These are phyloP conservation scores for Madurella mycetomatis DNA, from an alignment of 2,329 filamentous ascomycete species.

Conservation along the genomic window DNA sequence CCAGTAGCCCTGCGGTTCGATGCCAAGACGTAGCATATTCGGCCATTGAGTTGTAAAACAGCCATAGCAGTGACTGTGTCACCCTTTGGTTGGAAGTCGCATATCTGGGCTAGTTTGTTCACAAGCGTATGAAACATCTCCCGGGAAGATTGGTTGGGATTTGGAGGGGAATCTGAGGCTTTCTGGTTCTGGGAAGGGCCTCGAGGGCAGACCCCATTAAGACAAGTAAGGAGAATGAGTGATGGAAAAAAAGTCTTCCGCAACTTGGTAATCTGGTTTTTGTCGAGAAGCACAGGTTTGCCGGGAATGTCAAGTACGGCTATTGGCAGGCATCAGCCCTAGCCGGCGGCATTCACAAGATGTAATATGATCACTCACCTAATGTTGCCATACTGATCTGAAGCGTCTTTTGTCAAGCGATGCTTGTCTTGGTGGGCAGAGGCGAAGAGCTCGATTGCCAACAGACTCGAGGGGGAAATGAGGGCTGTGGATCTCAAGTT, in stretches of 20 bases:
- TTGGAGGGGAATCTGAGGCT: constrained; percentile 7
- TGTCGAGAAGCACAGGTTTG: background rate
- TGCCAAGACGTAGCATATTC: constrained; percentile 10
- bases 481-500: no score
- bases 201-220: constrained; percentile 5
- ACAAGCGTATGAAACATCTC: constrained; percentile 15
- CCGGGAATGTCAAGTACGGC: constrained; percentile 2
- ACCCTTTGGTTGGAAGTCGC: constrained; percentile 9
- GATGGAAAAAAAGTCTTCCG: constrained; percentile 9
- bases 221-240: constrained; percentile 7
- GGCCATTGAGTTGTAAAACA: background rate
- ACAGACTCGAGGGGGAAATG: no score
- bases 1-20: constrained; percentile 7
- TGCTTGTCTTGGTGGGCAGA: no score
- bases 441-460: no score
- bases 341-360: no score
- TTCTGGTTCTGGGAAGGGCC: background rate
- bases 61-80: constrained; percentile 12
- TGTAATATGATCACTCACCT: no score
- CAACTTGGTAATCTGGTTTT: background rate
- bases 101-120: constrained; percentile 17
- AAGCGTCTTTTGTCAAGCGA: no score
- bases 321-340: background rate
- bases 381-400: no score
- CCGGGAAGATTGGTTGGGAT: constrained; percentile 11